These are phyloP conservation scores for Lecanicillium sp. DNA, from an alignment of 2,329 filamentous ascomycete species.

Conservation along the genomic window DNA sequence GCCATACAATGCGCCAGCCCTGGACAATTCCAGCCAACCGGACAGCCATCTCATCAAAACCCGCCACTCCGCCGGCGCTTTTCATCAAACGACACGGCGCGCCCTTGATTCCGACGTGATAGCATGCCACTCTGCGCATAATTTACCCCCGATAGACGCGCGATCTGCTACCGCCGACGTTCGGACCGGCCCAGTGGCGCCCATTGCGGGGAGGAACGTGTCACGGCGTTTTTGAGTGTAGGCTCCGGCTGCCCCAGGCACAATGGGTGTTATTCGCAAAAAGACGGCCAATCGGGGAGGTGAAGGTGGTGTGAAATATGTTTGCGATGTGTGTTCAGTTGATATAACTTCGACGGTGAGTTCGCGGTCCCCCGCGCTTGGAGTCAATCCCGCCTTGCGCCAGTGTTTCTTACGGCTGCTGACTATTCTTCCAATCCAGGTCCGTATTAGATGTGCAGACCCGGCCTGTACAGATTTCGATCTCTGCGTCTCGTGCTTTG, in stretches of 20 bases:
- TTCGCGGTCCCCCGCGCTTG: constrained; percentile 12
- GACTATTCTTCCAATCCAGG: constrained; percentile 40
- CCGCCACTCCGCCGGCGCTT: not conserved
- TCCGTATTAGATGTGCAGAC: constrained; percentile 89
- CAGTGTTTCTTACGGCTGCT: constrained; percentile 9
- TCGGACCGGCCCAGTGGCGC: constrained; percentile 5
- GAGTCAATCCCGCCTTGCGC: not conserved
- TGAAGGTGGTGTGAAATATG: constrained; percentile 87
- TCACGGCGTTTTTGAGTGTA: not conserved
- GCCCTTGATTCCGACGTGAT: not conserved
- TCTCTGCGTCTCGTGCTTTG: constrained; percentile 91
- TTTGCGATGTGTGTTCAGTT: constrained; percentile 93
- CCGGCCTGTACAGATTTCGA: constrained; percentile 85
- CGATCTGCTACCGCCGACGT: not conserved
- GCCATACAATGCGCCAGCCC: too few relatives aligned
- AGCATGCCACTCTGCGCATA: constrained; percentile 5
- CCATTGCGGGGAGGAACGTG: not conserved
- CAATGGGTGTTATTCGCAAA: constrained; percentile 93
- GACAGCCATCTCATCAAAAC: constrained; percentile 4
- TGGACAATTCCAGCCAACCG: not conserved
- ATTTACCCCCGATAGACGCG: not conserved
- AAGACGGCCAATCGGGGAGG: constrained; percentile 81
- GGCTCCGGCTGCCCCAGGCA: constrained; percentile 15
- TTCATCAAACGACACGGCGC: constrained; percentile 4
- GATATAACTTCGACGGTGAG: constrained; percentile 94